These are phyloP conservation scores for Leptomonas seymouri DNA, from an alignment of 208 protist genomes.

Conservation along the genomic window DNA sequence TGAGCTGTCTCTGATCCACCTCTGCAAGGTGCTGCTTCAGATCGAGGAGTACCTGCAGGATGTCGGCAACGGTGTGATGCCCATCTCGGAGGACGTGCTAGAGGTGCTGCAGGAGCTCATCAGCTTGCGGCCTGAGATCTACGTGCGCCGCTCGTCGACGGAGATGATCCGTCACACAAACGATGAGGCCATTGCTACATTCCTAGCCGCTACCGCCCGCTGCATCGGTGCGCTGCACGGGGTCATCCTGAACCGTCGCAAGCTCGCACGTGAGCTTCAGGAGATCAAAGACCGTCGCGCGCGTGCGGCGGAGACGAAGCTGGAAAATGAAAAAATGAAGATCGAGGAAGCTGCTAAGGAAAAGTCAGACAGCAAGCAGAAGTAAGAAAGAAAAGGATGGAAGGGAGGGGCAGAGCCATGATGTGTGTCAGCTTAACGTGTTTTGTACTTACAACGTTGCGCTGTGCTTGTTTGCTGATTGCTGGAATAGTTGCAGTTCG, in stretches of 20 bases:
- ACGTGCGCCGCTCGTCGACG: slow-evolving; percentile 77
- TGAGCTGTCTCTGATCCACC: slow-evolving; percentile 92
- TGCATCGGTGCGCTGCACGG: slow-evolving; percentile 85
- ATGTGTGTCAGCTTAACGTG: background rate
- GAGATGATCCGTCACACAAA: slow-evolving; percentile 90
- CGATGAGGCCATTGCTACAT: slow-evolving; percentile 86
- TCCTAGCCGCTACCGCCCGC: slow-evolving; percentile 79
- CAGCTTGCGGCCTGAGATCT: slow-evolving; percentile 86
- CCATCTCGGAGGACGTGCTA: slow-evolving; percentile 86
- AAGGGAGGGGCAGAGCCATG: background rate
- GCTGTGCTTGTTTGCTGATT: too few relatives aligned
- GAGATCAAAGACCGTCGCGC: slow-evolving; percentile 64
- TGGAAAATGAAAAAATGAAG: slow-evolving; percentile 66
- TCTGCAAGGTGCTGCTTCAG: slow-evolving; percentile 87
- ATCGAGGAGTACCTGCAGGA: slow-evolving; percentile 93
- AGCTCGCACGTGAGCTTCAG: slow-evolving; percentile 73
- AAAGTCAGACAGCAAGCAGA: slow-evolving; percentile 21
- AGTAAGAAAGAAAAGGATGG: slow-evolving; percentile 1
- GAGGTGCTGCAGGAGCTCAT: slow-evolving; percentile 90
- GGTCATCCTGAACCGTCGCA: slow-evolving; percentile 86
- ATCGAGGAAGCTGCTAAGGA: slow-evolving; percentile 51
- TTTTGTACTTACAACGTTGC: too few relatives aligned
- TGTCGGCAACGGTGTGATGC: slow-evolving; percentile 71
- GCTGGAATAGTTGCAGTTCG: too few relatives aligned
- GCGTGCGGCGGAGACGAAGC: slow-evolving; percentile 58